Evolutionary conservation across 192 early-diverging fungal species (phyloP), one percentile per base, ranked within the genome.

Genomic region (Diversispora epigaea): DNA sequence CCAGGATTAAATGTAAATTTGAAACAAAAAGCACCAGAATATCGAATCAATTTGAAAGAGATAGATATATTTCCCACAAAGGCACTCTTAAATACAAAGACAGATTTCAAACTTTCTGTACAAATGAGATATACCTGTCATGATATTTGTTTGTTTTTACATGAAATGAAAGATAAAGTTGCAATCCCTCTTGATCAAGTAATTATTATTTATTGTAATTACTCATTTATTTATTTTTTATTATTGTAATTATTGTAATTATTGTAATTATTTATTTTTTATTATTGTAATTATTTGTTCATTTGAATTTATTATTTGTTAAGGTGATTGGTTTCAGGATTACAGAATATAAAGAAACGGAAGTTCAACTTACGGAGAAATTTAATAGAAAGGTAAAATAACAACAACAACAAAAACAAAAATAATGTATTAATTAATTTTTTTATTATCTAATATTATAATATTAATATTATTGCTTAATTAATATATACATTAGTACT

Each of bases 71-170:
- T 9, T 64, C 62, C 47, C 73, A 55, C 71, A 47, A 52, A 43
- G 62, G 80, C 9, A 46, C 60, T 3, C 56, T 47, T 62, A 44
- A 44, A 45, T 79, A 77, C 62, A 73, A 57, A 14, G 66, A 82
- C 73, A 19, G 65, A 67, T 49, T 10, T 47, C 19, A 67, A 25
- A 67, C 21, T 67, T 17, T n/a, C 43, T 25, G 43, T 67, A 67
- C 12, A 4, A 22, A 47, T 67, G 45, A 7, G 11, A 47, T 12
- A 47, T 9, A n/a, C 25, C 44, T 43, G 39, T 49, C 45, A 14
- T 49, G 65, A 67, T 12, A 47, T 67, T 7, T 49, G 46, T 45
- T 47, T 67, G 21, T 49, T 9, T 22, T 67, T 67, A 45, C 45
- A 67, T 45, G 65, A 67, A 10, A 25, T 67, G 45, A 45, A 67